phyloP scores from a whole-genome alignment of 352 stramenopile species.

The Elongisporangium anandrum region DNA sequence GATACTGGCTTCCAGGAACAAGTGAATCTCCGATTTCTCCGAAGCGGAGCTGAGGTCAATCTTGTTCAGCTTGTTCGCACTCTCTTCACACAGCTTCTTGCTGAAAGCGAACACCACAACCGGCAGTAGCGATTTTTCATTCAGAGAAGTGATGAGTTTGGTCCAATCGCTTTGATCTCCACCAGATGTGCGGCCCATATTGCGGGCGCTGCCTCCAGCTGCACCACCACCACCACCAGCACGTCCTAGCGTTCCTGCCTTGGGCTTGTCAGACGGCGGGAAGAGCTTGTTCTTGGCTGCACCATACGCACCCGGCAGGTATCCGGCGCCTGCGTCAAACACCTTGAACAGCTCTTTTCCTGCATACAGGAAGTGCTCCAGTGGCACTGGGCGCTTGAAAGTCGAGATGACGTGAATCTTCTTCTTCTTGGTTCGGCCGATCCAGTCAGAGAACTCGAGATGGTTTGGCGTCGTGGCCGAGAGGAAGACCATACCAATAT shows the following conservation, averaged over 20 bases:
- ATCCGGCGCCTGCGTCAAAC: slow-evolving; percentile 47
- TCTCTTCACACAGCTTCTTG: slow-evolving; percentile 82
- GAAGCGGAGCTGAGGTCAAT: slow-evolving; percentile 66
- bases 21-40: slow-evolving; percentile 78
- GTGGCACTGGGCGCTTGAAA: slow-evolving; percentile 94
- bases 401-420: slow-evolving; percentile 98
- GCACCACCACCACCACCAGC: slow-evolving; percentile 20
- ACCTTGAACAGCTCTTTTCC: slow-evolving; percentile 92
- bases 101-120: slow-evolving; percentile 95
- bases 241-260: slow-evolving; percentile 1
- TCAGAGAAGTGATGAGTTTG: slow-evolving; percentile 79
- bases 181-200: slow-evolving; percentile 52
- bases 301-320: slow-evolving; percentile 48
- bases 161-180: slow-evolving; percentile 86
- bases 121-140: slow-evolving; percentile 91
- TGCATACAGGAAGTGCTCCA: slow-evolving; percentile 95
- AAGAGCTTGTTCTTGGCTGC: slow-evolving; percentile 66
- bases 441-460: slow-evolving; percentile 99
- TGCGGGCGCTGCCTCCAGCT: slow-evolving; percentile 37
- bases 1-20: slow-evolving; percentile 76
- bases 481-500: slow-evolving; percentile 98
- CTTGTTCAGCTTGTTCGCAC: slow-evolving; percentile 67
- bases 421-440: slow-evolving; percentile 94
- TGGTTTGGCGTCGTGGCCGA: slow-evolving; percentile 98
- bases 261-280: slow-evolving; percentile 51